phyloP scores from a whole-genome alignment of 1,284 basidiomycete species.

The Apiotrichum sp. region DNA sequence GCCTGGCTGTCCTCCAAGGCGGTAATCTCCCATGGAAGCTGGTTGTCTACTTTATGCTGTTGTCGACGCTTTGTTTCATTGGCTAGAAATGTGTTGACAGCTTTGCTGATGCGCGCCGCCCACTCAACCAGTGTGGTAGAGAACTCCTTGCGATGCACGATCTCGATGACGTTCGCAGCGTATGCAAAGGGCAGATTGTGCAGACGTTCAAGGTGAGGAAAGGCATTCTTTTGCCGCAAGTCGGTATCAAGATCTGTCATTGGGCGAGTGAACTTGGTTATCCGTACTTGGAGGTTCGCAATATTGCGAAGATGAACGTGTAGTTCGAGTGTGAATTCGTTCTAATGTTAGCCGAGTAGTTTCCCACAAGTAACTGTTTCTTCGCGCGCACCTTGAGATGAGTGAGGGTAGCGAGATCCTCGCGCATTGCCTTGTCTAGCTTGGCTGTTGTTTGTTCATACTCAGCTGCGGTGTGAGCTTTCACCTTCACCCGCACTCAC shows the following conservation, averaged over 20 bases:
- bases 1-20: slow-evolving; percentile 23
- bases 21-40: slow-evolving; percentile 67
- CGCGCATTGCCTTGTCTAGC: slow-evolving; percentile 41
- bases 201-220: slow-evolving; percentile 79
- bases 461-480: slow-evolving; percentile 8
- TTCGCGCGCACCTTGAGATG: slow-evolving; percentile 35
- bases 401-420: slow-evolving; percentile 37
- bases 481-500: background rate
- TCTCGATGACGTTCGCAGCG: slow-evolving; percentile 83
- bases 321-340: slow-evolving; percentile 66
- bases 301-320: slow-evolving; percentile 63
- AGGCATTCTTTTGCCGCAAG: slow-evolving; percentile 61
- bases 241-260: slow-evolving; percentile 65
- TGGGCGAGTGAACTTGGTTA: slow-evolving; percentile 61
- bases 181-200: slow-evolving; percentile 90
- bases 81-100: slow-evolving; percentile 67
- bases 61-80: slow-evolving; percentile 69
- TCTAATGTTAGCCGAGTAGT: slow-evolving; percentile 49
- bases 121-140: slow-evolving; percentile 66
- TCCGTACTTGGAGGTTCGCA: slow-evolving; percentile 65
- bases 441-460: slow-evolving; percentile 25
- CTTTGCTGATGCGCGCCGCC: slow-evolving; percentile 67
- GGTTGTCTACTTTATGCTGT: slow-evolving; percentile 67
- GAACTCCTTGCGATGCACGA: slow-evolving; percentile 83
- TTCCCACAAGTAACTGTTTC: background rate